Conservation (phyloP, 768 basidiomycete species). For the Hydnum rufescens region DNA sequence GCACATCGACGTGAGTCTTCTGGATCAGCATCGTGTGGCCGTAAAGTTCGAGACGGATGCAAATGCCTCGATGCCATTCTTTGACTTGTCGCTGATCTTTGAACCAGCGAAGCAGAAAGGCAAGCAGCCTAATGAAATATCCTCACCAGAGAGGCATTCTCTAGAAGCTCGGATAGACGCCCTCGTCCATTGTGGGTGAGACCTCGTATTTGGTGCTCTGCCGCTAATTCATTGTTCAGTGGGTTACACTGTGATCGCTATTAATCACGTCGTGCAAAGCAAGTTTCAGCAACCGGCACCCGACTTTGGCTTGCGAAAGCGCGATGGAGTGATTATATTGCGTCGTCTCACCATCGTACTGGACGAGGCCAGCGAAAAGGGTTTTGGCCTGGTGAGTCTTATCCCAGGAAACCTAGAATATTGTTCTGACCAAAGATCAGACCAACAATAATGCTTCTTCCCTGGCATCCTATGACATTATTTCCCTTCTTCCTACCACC, state of each 20-base stretch:
- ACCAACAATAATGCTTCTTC: constrained; percentile 42
- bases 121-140: background rate
- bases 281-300: constrained; percentile 50
- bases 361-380: constrained; percentile 71
- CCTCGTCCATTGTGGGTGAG: constrained; percentile 27
- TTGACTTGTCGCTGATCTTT: background rate
- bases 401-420: background rate
- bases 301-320: constrained; percentile 35
- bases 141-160: background rate
- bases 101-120: background rate
- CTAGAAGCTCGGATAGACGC: constrained; percentile 27
- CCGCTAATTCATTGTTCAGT: constrained; percentile 27
- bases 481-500: constrained; percentile 58
- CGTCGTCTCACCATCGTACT: constrained; percentile 65
- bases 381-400: constrained; percentile 45
- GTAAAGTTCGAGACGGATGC: too few relatives aligned
- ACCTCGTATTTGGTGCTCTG: background rate
- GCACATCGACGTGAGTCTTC: constrained; percentile 58
- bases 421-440: constrained; percentile 19
- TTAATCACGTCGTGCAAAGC: constrained; percentile 53
- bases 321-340: constrained; percentile 42
- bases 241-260: constrained; percentile 66
- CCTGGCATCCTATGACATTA: constrained; percentile 55
- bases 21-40: constrained; percentile 78
- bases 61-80: constrained; percentile 1